Conservation (phyloP, 176 grass and related monocot species). For the Aechmea fasciata region DNA sequence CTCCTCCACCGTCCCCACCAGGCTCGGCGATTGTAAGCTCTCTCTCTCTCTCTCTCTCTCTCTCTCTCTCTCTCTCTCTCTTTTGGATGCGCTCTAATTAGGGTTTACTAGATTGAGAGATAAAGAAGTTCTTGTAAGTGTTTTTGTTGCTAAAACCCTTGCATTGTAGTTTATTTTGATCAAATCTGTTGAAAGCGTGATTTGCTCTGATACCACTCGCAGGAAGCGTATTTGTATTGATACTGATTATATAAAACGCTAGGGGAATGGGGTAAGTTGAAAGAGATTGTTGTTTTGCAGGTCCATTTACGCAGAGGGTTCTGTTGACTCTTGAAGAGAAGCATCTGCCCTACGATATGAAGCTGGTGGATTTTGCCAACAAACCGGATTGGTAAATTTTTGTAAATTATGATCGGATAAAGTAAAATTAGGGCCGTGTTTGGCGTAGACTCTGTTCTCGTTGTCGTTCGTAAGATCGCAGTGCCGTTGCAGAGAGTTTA, state of each 20-base stretch:
- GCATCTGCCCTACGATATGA: constrained; percentile 54
- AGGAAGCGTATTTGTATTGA: too few relatives aligned
- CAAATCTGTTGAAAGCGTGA: too few relatives aligned
- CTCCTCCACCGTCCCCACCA: constrained; percentile 46
- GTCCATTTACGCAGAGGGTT: constrained; percentile 79
- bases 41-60: constrained; percentile 3
- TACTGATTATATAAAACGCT: too few relatives aligned
- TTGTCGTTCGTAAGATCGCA: too few relatives aligned
- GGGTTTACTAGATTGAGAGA: too few relatives aligned
- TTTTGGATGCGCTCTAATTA: neutral
- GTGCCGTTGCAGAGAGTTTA: too few relatives aligned
- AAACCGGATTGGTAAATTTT: constrained; percentile 76
- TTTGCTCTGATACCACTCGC: too few relatives aligned
- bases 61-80: neutral
- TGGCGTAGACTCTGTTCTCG: too few relatives aligned
- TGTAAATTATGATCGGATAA: neutral
- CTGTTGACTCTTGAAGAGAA: constrained; percentile 88
- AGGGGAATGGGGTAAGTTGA: neutral
- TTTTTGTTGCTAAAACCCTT: too few relatives aligned
- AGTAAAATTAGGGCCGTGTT: neutral
- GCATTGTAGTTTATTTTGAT: too few relatives aligned
- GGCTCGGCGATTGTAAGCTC: constrained; percentile 70
- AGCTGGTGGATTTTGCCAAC: constrained; percentile 63
- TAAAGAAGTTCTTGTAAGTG: too few relatives aligned
- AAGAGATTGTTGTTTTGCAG: constrained; percentile 17